Percentiles rank a stretch among this genome's conserved stretches.
Evolutionary conservation across 2,329 filamentous ascomycete genomes (phyloP).

Genomic region (Ophiostoma novo-ulmi): DNA sequence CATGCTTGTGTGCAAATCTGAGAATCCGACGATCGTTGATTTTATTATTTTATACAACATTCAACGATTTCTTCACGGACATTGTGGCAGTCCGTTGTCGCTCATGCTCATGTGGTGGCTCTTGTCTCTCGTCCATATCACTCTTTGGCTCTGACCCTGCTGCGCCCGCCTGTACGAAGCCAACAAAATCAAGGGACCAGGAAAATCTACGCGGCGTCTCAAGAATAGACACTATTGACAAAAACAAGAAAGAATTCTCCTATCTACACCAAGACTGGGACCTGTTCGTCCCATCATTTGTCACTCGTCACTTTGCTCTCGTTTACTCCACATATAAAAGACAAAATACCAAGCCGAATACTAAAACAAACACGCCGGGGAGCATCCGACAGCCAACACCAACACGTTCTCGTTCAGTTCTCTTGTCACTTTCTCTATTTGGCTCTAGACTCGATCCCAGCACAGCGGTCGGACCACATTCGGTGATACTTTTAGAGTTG

Average conservation of each 20-base stretch:
- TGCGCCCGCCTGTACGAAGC: neutral
- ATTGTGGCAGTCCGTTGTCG: neutral
- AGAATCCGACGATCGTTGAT: neutral
- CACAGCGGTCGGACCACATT: neutral
- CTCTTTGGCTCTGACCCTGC: neutral
- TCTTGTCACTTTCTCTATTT: neutral
- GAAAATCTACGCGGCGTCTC: conserved; percentile 5
- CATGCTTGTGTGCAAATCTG: neutral
- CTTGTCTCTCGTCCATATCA: neutral
- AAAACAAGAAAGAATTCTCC: neutral
- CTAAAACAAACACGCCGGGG: neutral
- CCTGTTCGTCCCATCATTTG: neutral
- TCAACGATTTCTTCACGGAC: neutral
- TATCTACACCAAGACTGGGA: neutral
- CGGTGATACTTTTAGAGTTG: neutral
- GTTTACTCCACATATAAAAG: neutral
- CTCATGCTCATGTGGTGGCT: neutral
- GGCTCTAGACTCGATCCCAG: neutral
- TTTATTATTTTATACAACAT: no score
- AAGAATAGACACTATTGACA: neutral
- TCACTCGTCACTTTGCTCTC: neutral
- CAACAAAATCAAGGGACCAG: neutral
- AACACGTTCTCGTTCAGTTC: neutral
- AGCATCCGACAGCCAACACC: neutral
- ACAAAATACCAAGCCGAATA: neutral